These are phyloP conservation scores for Rhizopogon vinicolor DNA, from an alignment of 768 basidiomycete genomes.

Conservation along the genomic window DNA sequence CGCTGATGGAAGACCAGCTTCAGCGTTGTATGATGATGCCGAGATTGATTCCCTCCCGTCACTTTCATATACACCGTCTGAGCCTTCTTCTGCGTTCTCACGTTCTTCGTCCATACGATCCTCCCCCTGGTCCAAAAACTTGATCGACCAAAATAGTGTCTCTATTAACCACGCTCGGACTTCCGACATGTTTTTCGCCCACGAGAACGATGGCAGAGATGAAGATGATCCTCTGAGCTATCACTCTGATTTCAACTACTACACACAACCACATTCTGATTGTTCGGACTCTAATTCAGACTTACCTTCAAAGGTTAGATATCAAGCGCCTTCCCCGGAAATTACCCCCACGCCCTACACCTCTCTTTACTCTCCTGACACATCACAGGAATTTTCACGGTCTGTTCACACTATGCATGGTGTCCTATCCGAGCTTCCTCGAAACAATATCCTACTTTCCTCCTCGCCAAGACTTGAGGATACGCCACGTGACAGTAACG, in stretches of 20 bases:
- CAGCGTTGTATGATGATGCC: constrained; percentile 14
- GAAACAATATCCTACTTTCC: not conserved
- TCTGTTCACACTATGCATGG: constrained; percentile 33
- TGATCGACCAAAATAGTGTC: constrained; percentile 15
- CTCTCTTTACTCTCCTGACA: constrained; percentile 18
- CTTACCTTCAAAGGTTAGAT: not conserved
- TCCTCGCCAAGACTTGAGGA: constrained; percentile 2
- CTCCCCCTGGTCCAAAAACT: constrained; percentile 21
- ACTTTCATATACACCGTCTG: constrained; percentile 27
- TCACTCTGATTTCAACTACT: constrained; percentile 33
- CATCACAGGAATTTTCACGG: constrained; percentile 38
- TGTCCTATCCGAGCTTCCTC: constrained; percentile 2
- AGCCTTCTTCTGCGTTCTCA: constrained; percentile 34
- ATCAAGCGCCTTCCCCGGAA: constrained; percentile 9
- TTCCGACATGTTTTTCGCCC: constrained; percentile 2
- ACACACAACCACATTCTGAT: constrained; percentile 27
- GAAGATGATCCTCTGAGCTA: constrained; percentile 29
- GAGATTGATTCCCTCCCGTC: constrained; percentile 29
- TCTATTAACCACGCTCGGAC: constrained; percentile 10
- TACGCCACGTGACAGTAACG: constrained; percentile 11
- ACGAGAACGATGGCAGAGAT: constrained; percentile 3
- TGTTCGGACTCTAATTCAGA: constrained; percentile 21
- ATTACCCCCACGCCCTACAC: constrained; percentile 12
- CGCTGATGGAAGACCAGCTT: constrained; percentile 12
- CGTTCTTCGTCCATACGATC: constrained; percentile 38